These are phyloP conservation scores for Saturnispora sekii DNA, from an alignment of 805 yeast genomes.

Conservation along the genomic window DNA sequence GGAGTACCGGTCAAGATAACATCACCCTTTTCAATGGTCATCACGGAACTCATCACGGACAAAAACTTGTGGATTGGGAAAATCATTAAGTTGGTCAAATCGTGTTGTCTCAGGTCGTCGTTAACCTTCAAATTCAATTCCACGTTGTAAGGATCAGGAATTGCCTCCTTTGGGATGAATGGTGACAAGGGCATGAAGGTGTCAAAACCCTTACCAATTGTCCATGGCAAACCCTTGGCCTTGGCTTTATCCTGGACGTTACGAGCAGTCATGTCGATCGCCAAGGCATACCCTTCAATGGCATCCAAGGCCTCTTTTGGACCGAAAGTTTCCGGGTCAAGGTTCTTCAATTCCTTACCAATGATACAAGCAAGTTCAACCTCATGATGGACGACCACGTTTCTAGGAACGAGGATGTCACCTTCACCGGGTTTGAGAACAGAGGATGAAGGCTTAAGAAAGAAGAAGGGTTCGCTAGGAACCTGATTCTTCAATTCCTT, in stretches of 20 bases:
- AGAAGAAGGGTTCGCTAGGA: constrained; percentile 87
- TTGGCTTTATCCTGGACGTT: constrained; percentile 94
- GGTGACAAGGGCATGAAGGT: constrained; percentile 85
- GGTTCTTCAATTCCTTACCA: constrained; percentile 51
- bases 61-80: constrained; percentile 78
- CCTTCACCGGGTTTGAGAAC: constrained; percentile 59
- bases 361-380: constrained; percentile 81
- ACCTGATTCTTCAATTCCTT: constrained; percentile 74
- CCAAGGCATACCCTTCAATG: constrained; percentile 80
- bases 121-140: constrained; percentile 58
- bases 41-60: constrained; percentile 72
- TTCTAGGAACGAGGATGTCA: constrained; percentile 75
- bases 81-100: constrained; percentile 72
- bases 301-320: constrained; percentile 63
- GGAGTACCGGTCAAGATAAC: constrained; percentile 94
- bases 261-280: constrained; percentile 92
- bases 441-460: constrained; percentile 80
- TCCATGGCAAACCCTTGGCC: constrained; percentile 91
- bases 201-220: constrained; percentile 93
- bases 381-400: constrained; percentile 80
- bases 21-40: constrained; percentile 89
- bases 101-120: constrained; percentile 62
- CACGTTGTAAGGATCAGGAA: constrained; percentile 69
- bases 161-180: constrained; percentile 53
- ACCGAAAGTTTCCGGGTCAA: constrained; percentile 45